Percentiles rank a stretch among this genome's conserved stretches.
These are phyloP conservation scores for Plantago elongata DNA, from an alignment of 257 asterid genomes.

Conservation along the genomic window DNA sequence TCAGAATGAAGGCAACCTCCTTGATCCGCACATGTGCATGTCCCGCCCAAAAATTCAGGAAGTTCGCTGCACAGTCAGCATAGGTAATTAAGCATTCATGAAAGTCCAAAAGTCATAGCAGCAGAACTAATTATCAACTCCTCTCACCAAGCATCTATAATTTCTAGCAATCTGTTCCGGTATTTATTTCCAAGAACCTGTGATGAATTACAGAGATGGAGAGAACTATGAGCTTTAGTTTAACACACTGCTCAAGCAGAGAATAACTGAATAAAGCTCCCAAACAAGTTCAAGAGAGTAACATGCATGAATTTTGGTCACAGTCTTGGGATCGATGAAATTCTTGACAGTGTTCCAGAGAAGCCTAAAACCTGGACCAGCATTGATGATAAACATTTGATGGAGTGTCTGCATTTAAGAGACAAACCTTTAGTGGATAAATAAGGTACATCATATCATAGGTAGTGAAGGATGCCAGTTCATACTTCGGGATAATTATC, in stretches of 20 bases:
- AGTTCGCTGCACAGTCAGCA: conserved; percentile 63
- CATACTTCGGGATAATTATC: conserved; percentile 92
- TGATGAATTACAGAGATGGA: conserved; percentile 18
- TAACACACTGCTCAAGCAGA: neutral
- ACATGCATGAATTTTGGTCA: conserved; percentile 88
- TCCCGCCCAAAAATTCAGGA: conserved; percentile 92
- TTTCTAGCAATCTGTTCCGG: conserved; percentile 78
- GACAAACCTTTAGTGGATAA: conserved; percentile 16
- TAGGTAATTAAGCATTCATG: conserved; percentile 3
- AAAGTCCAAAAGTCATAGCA: conserved; percentile 10
- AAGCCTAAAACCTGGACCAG: conserved; percentile 87
- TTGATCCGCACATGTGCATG: conserved; percentile 70
- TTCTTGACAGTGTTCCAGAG: conserved; percentile 84
- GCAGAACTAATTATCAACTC: conserved; percentile 17
- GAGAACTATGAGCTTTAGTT: conserved; percentile 11
- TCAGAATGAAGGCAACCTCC: conserved; percentile 95
- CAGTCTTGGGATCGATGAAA: conserved; percentile 88
- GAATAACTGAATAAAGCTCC: neutral
- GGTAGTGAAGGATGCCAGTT: conserved; percentile 14
- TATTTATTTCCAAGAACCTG: conserved; percentile 92
- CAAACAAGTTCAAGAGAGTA: conserved; percentile 14
- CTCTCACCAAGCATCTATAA: conserved; percentile 75
- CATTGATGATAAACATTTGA: conserved; percentile 96
- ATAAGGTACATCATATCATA: conserved; percentile 18
- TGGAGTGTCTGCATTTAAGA: conserved; percentile 76